These are phyloP conservation scores for Aspergillus heteromorphus DNA, from an alignment of 495 filamentous ascomycete species.

Conservation along the genomic window DNA sequence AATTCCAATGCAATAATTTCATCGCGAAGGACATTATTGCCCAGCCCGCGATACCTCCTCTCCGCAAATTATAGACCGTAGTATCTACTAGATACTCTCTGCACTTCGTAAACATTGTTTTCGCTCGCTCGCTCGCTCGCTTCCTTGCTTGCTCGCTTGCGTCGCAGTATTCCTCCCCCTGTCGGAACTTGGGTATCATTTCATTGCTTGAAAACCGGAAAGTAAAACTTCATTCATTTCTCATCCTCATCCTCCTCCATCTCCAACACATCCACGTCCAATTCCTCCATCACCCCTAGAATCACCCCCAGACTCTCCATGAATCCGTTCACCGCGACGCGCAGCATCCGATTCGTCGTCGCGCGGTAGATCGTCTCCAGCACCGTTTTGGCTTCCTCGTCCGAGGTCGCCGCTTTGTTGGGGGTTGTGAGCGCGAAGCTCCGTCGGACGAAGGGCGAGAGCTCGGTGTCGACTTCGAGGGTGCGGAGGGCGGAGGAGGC, in stretches of 20 bases:
- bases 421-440: slow-evolving; percentile 53
- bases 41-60: too few relatives aligned
- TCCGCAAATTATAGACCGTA: too few relatives aligned
- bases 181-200: too few relatives aligned
- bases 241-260: slow-evolving; percentile 26
- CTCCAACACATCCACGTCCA: slow-evolving; percentile 77
- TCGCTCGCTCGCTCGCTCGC: too few relatives aligned
- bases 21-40: too few relatives aligned
- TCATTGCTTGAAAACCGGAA: too few relatives aligned
- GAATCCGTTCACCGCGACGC: slow-evolving; percentile 96
- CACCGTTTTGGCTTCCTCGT: slow-evolving; percentile 46
- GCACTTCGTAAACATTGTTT: too few relatives aligned
- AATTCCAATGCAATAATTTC: too few relatives aligned
- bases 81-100: too few relatives aligned
- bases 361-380: slow-evolving; percentile 76
- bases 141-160: too few relatives aligned
- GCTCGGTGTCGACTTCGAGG: slow-evolving; percentile 79
- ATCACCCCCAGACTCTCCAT: slow-evolving; percentile 86
- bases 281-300: slow-evolving; percentile 77
- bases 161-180: too few relatives aligned
- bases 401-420: slow-evolving; percentile 10
- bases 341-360: slow-evolving; percentile 91
- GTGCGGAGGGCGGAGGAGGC: slow-evolving; percentile 70
- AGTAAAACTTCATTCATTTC: slow-evolving; percentile 15
- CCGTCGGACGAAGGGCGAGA: slow-evolving; percentile 76